These are phyloP conservation scores for Pyrenopolyporus hunteri DNA, from an alignment of 495 filamentous ascomycete species.

Conservation along the genomic window DNA sequence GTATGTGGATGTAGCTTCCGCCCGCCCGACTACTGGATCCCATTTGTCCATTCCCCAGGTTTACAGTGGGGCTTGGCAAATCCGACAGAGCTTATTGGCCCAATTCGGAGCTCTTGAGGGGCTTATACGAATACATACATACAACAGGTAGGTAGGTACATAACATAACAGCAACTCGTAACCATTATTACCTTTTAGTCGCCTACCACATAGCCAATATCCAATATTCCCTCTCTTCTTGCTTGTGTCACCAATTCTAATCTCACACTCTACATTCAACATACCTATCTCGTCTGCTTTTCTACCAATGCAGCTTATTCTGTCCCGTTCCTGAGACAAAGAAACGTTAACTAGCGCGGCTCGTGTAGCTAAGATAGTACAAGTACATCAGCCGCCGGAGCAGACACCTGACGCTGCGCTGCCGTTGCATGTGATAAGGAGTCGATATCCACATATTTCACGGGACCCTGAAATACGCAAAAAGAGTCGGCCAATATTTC, in stretches of 20 bases:
- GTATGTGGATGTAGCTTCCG: constrained; percentile 37
- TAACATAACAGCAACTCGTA: constrained; percentile 1
- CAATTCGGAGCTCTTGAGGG: neutral
- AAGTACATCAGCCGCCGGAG: constrained; percentile 21
- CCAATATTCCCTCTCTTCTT: neutral
- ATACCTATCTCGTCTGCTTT: neutral
- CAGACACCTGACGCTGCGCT: constrained; percentile 7
- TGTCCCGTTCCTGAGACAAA: constrained; percentile 22
- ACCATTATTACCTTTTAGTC: no score
- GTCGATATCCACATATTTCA: constrained; percentile 1
- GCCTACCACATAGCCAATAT: no score
- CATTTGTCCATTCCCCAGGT: constrained; percentile 37
- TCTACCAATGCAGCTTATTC: neutral
- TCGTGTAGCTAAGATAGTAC: constrained; percentile 19
- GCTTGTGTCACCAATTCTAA: neutral
- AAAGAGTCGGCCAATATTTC: constrained; percentile 5
- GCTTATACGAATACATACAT: no score
- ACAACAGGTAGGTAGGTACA: neutral
- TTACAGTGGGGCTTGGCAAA: constrained; percentile 16
- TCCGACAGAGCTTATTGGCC: constrained; percentile 15
- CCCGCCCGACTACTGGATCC: constrained; percentile 30
- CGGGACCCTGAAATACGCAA: constrained; percentile 23
- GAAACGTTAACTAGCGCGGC: constrained; percentile 26
- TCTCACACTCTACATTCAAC: no score
- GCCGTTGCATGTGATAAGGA: constrained; percentile 31